phyloP scores from a whole-genome alignment of 495 filamentous ascomycete genomes.

The Paragyromitra xinjiangensis region DNA sequence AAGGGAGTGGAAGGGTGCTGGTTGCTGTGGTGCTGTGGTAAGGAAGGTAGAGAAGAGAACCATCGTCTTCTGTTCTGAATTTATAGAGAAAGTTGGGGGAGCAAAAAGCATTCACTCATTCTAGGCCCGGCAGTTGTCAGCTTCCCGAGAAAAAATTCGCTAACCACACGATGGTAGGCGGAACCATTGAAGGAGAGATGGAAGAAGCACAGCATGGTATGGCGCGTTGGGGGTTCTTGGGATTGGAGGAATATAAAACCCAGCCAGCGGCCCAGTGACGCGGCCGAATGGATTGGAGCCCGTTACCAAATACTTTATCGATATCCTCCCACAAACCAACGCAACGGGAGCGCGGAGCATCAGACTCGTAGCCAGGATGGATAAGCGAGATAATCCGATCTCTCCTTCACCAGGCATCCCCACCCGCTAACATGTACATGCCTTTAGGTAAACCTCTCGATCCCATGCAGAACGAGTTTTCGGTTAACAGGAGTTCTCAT shows the following conservation, averaged over 20 bases:
- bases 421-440: not conserved
- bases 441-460: slow-evolving; percentile 8
- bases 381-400: slow-evolving; percentile 13
- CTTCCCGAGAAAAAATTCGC: not conserved
- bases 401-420: not conserved
- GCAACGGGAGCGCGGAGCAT: not conserved
- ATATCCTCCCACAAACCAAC: not conserved
- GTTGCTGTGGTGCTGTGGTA: slow-evolving; percentile 4
- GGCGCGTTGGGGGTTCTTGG: not conserved
- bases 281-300: not conserved
- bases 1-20: slow-evolving; percentile 5
- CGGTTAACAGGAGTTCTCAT: slow-evolving; percentile 7
- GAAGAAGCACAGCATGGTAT: not conserved
- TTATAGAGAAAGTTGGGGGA: not conserved
- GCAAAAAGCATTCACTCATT: not conserved
- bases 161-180: not conserved
- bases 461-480: slow-evolving; percentile 2
- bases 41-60: not conserved
- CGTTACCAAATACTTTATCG: slow-evolving; percentile 5
- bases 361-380: slow-evolving; percentile 1
- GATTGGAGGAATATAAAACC: slow-evolving; percentile 13
- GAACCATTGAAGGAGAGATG: slow-evolving; percentile 1
- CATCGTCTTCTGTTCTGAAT: not conserved
- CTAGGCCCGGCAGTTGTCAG: slow-evolving; percentile 1
- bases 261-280: not conserved